A percentile compares a stretch with the other conserved stretches of the same genome.
These are phyloP conservation scores for Ambrosiella beaveri DNA, from an alignment of 2,329 filamentous ascomycete genomes.

Conservation along the genomic window DNA sequence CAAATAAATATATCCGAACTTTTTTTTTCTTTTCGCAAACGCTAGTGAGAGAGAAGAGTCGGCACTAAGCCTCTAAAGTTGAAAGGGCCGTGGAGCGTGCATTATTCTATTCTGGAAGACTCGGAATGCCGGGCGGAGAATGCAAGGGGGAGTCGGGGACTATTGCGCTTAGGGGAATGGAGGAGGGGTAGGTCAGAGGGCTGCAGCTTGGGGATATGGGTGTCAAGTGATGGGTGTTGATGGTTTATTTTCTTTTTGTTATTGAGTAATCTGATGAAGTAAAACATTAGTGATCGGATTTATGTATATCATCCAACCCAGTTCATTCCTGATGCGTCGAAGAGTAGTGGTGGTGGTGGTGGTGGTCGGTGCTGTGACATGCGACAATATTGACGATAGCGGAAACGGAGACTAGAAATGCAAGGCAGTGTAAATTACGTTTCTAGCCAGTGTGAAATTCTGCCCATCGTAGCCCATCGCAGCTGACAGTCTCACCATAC, in stretches of 20 bases:
- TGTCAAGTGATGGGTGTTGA: too few species aligned
- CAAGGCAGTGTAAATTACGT: background rate
- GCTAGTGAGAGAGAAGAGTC: too few species aligned
- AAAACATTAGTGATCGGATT: too few species aligned
- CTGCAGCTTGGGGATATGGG: background rate
- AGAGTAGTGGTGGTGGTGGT: too few species aligned
- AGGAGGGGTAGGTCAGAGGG: background rate
- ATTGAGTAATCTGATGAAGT: too few species aligned
- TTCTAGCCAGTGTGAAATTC: background rate
- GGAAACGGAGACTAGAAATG: background rate
- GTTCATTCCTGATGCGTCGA: too few species aligned
- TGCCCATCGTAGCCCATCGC: too few species aligned
- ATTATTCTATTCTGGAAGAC: background rate
- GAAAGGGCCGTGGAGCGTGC: background rate
- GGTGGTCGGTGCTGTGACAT: background rate
- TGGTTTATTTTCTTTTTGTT: too few species aligned
- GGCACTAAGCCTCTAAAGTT: background rate
- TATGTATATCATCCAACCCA: too few species aligned
- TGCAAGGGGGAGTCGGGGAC: conserved; percentile 1
- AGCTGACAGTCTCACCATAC: too few species aligned
- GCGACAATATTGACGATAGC: background rate
- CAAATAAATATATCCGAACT: too few species aligned
- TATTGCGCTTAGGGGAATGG: conserved; percentile 1
- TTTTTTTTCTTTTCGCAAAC: too few species aligned
- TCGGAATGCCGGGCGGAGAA: background rate